phyloP scores from a whole-genome alignment of 805 yeast genomes.

The Geotrichum ghanense region DNA sequence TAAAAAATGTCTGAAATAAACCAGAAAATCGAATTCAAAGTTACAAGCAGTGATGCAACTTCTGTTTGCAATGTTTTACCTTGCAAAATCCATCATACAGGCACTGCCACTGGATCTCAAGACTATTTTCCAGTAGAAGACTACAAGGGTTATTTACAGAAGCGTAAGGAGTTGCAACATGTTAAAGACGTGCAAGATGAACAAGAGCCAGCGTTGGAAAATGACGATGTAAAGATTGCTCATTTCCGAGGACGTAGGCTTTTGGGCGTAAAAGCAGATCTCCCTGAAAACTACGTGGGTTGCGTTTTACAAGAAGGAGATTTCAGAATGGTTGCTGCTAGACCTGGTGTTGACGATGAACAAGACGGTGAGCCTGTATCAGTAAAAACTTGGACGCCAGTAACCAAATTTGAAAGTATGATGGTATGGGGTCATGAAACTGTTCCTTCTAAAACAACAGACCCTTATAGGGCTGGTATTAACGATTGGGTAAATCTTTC shows the following conservation, averaged over 20 bases:
- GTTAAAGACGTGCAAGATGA: slow-evolving; percentile 3
- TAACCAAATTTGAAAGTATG: slow-evolving; percentile 6
- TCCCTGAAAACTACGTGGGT: slow-evolving; percentile 13
- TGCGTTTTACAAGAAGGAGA: slow-evolving; percentile 6
- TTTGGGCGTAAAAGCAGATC: slow-evolving; percentile 7
- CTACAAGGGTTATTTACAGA: background rate
- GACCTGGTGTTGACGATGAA: slow-evolving; percentile 8
- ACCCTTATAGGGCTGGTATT: slow-evolving; percentile 20
- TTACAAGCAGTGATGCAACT: background rate
- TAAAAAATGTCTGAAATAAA: no score
- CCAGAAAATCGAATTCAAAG: background rate
- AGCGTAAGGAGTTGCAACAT: slow-evolving; percentile 2
- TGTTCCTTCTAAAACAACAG: slow-evolving; percentile 13
- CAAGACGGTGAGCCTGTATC: slow-evolving; percentile 5
- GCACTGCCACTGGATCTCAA: slow-evolving; percentile 15
- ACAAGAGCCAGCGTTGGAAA: background rate
- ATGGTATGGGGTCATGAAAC: slow-evolving; percentile 21
- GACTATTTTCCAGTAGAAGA: slow-evolving; percentile 12
- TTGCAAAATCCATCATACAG: slow-evolving; percentile 18
- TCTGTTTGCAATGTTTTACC: slow-evolving; percentile 18
- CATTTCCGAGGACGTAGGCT: slow-evolving; percentile 16
- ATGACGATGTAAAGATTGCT: slow-evolving; percentile 4
- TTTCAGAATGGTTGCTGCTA: slow-evolving; percentile 3
- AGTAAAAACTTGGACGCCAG: slow-evolving; percentile 4
- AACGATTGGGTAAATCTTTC: slow-evolving; percentile 17